Percentiles rank a stretch among this genome's conserved stretches.
Evolutionary conservation across 2,329 filamentous ascomycete species (phyloP).

Genomic region (Aspergillus candidus): DNA sequence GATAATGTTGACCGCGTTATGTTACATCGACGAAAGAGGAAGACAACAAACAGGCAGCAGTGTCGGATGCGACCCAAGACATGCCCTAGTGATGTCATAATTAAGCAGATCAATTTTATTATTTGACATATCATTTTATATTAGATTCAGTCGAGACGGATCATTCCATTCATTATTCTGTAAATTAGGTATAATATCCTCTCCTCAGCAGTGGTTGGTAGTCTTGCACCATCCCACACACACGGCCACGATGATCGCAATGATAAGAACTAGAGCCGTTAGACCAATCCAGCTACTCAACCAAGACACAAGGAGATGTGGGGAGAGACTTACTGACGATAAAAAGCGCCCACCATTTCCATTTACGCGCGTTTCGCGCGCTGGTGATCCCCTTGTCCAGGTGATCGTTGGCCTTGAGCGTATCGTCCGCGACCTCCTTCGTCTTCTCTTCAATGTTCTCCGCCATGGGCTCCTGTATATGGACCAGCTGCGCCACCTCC

Average conservation of each 20-base stretch:
- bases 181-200: no score
- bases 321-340: conserved; percentile 5
- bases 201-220: conserved; percentile 3
- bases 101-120: no score
- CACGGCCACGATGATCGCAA: conserved; percentile 6
- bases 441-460: conserved; percentile 3
- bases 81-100: no score
- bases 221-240: conserved; percentile 6
- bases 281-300: background rate
- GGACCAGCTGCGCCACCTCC: conserved; percentile 7
- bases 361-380: conserved; percentile 9
- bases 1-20: no score
- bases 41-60: no score
- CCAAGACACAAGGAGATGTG: background rate
- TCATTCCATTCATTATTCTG: no score
- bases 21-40: no score
- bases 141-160: no score
- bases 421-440: background rate
- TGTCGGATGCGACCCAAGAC: no score
- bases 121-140: no score
- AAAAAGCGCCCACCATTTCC: conserved; percentile 12
- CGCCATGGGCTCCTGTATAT: conserved; percentile 4
- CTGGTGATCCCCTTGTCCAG: background rate
- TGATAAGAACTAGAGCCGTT: conserved; percentile 6
- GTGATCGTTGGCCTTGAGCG: no score